Conservation (phyloP, 768 basidiomycete species). For the Mycena albidolilacea region DNA sequence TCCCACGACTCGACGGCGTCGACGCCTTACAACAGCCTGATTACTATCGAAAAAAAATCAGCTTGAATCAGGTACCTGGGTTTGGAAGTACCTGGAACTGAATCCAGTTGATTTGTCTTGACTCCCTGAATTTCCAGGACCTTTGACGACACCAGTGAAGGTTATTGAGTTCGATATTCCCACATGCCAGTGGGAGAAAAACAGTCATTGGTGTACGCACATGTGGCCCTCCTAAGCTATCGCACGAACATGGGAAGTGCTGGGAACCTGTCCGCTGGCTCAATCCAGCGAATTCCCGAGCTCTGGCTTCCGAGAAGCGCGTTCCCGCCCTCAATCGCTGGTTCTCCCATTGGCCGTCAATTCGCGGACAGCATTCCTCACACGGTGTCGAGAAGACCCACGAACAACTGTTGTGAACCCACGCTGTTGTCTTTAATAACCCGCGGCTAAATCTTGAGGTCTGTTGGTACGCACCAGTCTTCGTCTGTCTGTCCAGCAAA, state of each 20-base stretch:
- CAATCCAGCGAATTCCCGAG: constrained; percentile 15
- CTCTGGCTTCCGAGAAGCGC: background rate
- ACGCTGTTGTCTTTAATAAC: constrained; percentile 25
- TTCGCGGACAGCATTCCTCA: background rate
- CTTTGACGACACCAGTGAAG: no score
- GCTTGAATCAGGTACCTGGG: no score
- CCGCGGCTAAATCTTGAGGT: background rate
- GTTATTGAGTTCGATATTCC: no score
- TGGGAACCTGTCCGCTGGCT: background rate
- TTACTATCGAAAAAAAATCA: no score
- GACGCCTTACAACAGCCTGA: no score
- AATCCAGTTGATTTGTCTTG: no score
- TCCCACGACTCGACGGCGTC: no score
- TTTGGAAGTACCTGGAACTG: no score
- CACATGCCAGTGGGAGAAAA: background rate
- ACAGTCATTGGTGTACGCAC: background rate
- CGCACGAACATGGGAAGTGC: constrained; percentile 3
- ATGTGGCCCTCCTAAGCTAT: background rate
- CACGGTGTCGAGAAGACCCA: background rate
- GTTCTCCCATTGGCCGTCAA: constrained; percentile 1
- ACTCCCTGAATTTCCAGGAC: no score
- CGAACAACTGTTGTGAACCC: background rate
- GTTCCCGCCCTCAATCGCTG: constrained; percentile 12
- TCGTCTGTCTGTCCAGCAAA: constrained; percentile 5
- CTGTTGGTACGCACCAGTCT: background rate